Base-by-base conservation (phyloP, 23 red algal species). In the Gracilaria caudata region DNA sequence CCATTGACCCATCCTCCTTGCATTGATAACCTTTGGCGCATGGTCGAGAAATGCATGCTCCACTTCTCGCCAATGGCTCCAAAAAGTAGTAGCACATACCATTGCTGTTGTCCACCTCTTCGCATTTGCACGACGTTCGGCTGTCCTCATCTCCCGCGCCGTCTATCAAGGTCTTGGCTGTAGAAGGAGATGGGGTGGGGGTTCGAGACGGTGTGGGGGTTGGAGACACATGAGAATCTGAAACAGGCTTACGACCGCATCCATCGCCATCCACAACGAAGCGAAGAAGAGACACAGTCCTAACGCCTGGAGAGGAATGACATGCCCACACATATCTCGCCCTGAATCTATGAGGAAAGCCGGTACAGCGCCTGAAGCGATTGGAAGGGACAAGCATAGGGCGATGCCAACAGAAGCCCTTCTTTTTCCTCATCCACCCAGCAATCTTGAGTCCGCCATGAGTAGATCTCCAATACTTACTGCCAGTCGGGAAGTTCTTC, bases 241-340 rank as follows among this genome's bases (percentile, higher is more conserved):
- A 8, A 45, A 75, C n/a, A 13, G 70, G 70, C 35, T 30, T 47
- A 5, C 39, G 43, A 24, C 43, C 70, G 47, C 70, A 75, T 25
- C 43, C 40, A 49, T 75, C 70, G 20, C 70, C 70, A 19, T 40
- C 70, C 37, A 75, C 70, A 45, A 75, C 70, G 25, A 75, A 75
- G 10, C 70, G 70, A 75, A 75, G 70, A 75, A 75, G 70, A 24
- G 38, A 49, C 40, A 75, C 29, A 47, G 39, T 75, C 19, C 70
- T 75, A 17, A 75, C 25, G 33, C 70, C 70, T 4, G 70, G 70
- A 29, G 70, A 46, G 40, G 39, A 46, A 1, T 19, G 70, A 29
- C 70, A 75, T 0, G 70, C 70, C 70, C 70, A 75, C 40, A 75
- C 70, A 47, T 75, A 75, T 49, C 24, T 10, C 1, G 70, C 70